Percentiles rank a stretch among this genome's conserved stretches.
These are phyloP conservation scores for Aureobasidium sp. DNA, from an alignment of 2,329 filamentous ascomycete species.

Conservation along the genomic window DNA sequence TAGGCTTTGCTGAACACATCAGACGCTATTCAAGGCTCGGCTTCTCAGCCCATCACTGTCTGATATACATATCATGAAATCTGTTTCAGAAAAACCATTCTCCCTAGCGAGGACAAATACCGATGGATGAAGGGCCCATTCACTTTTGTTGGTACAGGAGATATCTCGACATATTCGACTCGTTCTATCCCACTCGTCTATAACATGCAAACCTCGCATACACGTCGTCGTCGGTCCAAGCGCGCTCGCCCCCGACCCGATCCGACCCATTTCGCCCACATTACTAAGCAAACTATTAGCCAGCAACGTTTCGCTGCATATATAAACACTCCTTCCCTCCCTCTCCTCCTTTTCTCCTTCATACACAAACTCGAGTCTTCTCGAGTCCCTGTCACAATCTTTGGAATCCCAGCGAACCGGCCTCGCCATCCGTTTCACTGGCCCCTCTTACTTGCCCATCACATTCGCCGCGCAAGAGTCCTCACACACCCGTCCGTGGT, in stretches of 20 bases:
- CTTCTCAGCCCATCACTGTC: not conserved
- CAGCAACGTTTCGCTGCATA: not conserved
- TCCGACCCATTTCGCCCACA: not conserved
- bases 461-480: no score
- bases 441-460: no score
- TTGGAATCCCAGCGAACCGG: no score
- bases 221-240: not conserved
- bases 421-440: no score
- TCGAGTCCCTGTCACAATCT: not conserved
- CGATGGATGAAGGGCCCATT: not conserved
- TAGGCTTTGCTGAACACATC: not conserved
- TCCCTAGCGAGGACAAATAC: not conserved
- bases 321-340: not conserved
- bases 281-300: not conserved
- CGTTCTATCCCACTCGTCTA: not conserved
- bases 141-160: not conserved
- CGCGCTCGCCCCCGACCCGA: not conserved
- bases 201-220: not conserved
- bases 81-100: not conserved
- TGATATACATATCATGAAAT: not conserved
- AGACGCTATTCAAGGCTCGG: not conserved
- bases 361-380: not conserved
- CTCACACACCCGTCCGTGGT: no score
- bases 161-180: no score
- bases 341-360: not conserved